Evolutionary conservation across 495 filamentous ascomycete species (phyloP).

Genomic region (Penicillium pulvis): DNA sequence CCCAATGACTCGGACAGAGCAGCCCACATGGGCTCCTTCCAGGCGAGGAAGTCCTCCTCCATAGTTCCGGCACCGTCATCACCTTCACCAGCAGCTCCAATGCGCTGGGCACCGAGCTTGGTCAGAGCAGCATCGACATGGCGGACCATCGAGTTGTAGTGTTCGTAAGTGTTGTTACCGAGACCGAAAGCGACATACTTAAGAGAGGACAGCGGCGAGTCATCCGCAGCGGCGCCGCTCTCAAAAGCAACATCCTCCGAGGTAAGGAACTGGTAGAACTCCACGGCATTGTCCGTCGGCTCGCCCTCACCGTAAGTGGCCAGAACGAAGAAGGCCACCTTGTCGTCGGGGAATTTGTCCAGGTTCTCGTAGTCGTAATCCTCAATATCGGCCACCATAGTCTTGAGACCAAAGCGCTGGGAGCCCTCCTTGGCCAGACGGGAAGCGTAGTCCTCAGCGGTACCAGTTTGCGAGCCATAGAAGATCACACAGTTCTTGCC

Average conservation of each 20-base stretch:
- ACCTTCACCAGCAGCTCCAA: constrained; percentile 89
- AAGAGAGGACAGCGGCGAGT: constrained; percentile 77
- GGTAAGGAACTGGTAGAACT: constrained; percentile 96
- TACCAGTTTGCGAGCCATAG: constrained; percentile 98
- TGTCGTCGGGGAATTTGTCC: constrained; percentile 84
- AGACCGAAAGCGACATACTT: constrained; percentile 96
- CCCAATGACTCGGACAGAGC: constrained; percentile 78
- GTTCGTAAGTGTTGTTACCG: constrained; percentile 98
- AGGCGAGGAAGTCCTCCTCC: constrained; percentile 99
- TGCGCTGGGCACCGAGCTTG: constrained; percentile 78
- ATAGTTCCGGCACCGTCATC: constrained; percentile 98
- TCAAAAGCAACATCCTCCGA: constrained; percentile 81
- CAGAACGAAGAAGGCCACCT: constrained; percentile 91
- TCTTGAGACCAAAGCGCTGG: constrained; percentile 93
- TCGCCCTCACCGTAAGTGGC: constrained; percentile 99
- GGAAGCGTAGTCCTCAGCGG: constrained; percentile 98
- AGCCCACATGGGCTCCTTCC: constrained; percentile 99
- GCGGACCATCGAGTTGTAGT: constrained; percentile 99
- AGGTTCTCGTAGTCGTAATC: constrained; percentile 98
- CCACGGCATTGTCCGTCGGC: constrained; percentile 97
- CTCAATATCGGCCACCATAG: constrained; percentile 97
- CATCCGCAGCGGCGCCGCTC: constrained; percentile 60
- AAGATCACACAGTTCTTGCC: constrained; percentile 98
- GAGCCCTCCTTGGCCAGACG: constrained; percentile 95
- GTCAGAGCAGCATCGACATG: constrained; percentile 77